These are phyloP conservation scores for Alternaria angustiovoidea DNA, from an alignment of 2,329 filamentous ascomycete species.

Conservation along the genomic window DNA sequence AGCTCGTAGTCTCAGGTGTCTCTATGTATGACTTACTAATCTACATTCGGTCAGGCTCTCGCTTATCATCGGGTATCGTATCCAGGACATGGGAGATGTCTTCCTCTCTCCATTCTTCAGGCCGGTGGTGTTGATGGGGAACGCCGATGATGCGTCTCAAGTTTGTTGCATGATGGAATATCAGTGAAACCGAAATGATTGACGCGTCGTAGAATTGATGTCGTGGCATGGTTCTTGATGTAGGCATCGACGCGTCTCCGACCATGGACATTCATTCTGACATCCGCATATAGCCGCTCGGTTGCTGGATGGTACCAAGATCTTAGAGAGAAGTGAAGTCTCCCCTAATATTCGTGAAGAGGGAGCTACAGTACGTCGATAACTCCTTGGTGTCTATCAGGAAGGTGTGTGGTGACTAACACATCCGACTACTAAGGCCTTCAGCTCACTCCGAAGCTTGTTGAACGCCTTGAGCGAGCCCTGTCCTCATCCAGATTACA, in stretches of 20 bases:
- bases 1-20: neutral
- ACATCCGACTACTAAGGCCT: neutral
- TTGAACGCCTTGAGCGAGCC: neutral
- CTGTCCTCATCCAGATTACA: neutral
- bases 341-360: neutral
- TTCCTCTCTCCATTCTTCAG: neutral
- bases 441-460: neutral
- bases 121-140: neutral
- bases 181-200: neutral
- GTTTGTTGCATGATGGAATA: neutral
- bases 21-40: neutral
- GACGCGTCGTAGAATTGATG: neutral
- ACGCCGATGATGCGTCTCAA: neutral
- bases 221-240: neutral
- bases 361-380: neutral
- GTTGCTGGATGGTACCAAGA: neutral
- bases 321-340: neutral
- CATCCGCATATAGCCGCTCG: neutral
- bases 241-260: neutral
- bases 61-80: neutral
- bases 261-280: neutral
- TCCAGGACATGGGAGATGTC: neutral
- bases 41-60: neutral
- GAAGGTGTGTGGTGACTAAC: neutral
- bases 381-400: neutral